A percentile compares a stretch with the other conserved stretches of the same genome.
Conservation (phyloP, 257 asterid species). For the Solanum sparsipilum region DNA sequence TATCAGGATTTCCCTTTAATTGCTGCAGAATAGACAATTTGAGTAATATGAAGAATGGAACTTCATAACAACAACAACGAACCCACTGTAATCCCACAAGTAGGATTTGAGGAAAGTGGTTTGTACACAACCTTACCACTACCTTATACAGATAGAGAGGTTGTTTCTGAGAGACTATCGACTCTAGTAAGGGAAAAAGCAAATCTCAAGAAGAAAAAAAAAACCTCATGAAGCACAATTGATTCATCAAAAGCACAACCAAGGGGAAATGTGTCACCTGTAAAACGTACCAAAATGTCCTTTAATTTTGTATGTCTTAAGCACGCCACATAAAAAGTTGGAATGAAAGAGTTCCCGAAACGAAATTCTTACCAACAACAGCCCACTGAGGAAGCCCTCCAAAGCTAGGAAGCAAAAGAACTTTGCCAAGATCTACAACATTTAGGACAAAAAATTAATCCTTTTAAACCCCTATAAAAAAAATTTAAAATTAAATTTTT, state of each 20-base stretch:
- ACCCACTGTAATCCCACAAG: not conserved
- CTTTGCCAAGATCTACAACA: slow-evolving; percentile 30
- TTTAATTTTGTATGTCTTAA: not conserved
- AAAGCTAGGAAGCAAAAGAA: slow-evolving; percentile 27
- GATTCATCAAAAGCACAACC: slow-evolving; percentile 46
- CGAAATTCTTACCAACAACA: slow-evolving; percentile 22
- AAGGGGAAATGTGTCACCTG: slow-evolving; percentile 39
- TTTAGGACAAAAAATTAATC: not conserved
- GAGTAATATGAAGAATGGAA: not conserved
- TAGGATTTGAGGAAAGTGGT: not conserved
- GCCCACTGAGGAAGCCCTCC: slow-evolving; percentile 42
- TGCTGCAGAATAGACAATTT: slow-evolving; percentile 1
- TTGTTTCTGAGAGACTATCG: not conserved
- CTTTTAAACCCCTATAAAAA: not conserved
- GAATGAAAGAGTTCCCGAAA: not conserved
- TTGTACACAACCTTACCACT: not conserved
- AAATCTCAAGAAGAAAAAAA: not conserved
- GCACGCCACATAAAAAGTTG: not conserved
- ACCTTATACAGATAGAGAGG: not conserved
- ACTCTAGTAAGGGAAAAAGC: not conserved
- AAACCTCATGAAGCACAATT: slow-evolving; percentile 30
- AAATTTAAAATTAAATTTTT: no score
- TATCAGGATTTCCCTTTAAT: slow-evolving; percentile 20
- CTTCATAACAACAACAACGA: not conserved
- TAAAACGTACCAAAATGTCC: not conserved